phyloP scores from a whole-genome alignment of 495 filamentous ascomycete genomes.

The Penicillium tannophilum region DNA sequence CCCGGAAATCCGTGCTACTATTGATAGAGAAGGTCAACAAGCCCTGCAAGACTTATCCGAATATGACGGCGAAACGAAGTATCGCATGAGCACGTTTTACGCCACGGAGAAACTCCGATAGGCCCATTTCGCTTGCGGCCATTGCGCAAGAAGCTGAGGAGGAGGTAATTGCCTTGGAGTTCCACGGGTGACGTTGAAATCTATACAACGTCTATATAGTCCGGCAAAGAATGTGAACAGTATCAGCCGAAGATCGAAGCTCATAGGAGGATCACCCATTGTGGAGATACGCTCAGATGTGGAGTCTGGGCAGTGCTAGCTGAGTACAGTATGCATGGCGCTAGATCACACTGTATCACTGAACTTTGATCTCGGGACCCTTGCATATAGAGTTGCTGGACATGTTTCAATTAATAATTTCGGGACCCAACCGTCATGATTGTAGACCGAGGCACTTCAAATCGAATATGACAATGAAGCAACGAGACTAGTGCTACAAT shows the following conservation, averaged over 20 bases:
- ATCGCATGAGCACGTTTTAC: conserved; percentile 58
- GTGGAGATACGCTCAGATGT: background rate
- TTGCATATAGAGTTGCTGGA: background rate
- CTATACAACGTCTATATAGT: background rate
- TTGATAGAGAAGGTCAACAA: conserved; percentile 56
- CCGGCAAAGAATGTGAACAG: background rate
- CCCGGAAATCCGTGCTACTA: conserved; percentile 51
- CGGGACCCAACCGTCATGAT: background rate
- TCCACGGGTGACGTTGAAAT: background rate
- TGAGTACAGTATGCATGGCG: background rate
- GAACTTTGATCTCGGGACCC: background rate
- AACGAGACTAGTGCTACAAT: background rate
- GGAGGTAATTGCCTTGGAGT: background rate
- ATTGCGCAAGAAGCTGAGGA: background rate
- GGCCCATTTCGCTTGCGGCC: background rate
- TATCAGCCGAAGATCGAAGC: conserved; percentile 1
- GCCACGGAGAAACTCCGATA: conserved; percentile 31
- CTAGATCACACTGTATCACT: background rate
- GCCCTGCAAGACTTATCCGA: conserved; percentile 54
- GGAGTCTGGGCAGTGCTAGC: background rate
- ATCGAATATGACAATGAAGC: background rate
- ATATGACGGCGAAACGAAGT: conserved; percentile 61
- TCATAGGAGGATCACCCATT: conserved; percentile 2
- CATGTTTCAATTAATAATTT: background rate
- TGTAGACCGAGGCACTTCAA: background rate